Percentiles rank a stretch among this genome's conserved stretches.
phyloP scores from a whole-genome alignment of 352 stramenopile species.

The Sclerospora graminicola region DNA sequence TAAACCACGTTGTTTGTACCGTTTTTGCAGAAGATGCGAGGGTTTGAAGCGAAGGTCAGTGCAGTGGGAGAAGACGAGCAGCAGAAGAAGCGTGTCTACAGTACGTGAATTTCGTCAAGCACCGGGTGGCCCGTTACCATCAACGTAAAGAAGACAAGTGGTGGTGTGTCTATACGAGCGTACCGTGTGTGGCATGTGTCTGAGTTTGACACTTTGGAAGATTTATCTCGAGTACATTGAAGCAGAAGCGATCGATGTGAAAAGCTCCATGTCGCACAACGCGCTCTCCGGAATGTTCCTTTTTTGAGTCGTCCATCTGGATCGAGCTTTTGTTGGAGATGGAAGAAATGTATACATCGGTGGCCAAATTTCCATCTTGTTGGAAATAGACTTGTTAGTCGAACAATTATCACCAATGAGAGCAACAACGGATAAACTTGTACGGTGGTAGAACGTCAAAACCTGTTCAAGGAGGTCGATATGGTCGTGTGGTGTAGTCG shows the following conservation, averaged over 20 bases:
- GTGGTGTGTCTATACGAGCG: slow-evolving; percentile 49
- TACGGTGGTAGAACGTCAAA: no score
- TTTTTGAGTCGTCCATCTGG: slow-evolving; percentile 60
- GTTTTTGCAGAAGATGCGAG: slow-evolving; percentile 51
- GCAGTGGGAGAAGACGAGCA: slow-evolving; percentile 6
- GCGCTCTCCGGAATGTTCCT: slow-evolving; percentile 52
- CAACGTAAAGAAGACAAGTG: slow-evolving; percentile 8
- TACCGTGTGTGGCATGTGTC: slow-evolving; percentile 36
- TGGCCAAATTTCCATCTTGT: no score
- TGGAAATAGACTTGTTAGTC: no score
- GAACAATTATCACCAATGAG: no score
- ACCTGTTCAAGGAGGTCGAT: no score
- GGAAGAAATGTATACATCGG: slow-evolving; percentile 14
- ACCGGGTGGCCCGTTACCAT: slow-evolving; percentile 27
- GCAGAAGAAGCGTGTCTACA: slow-evolving; percentile 29
- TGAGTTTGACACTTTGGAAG: slow-evolving; percentile 43
- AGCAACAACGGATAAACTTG: no score
- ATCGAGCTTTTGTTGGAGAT: slow-evolving; percentile 42
- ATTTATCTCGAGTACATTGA: slow-evolving; percentile 38
- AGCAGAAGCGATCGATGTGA: not conserved
- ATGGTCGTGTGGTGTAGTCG: no score
- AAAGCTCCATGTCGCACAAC: slow-evolving; percentile 18
- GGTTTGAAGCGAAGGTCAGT: slow-evolving; percentile 29
- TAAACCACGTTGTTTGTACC: slow-evolving; percentile 34
- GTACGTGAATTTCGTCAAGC: slow-evolving; percentile 60